phyloP scores from a whole-genome alignment of 2,329 filamentous ascomycete species.

The Tympanopsis confertula region DNA sequence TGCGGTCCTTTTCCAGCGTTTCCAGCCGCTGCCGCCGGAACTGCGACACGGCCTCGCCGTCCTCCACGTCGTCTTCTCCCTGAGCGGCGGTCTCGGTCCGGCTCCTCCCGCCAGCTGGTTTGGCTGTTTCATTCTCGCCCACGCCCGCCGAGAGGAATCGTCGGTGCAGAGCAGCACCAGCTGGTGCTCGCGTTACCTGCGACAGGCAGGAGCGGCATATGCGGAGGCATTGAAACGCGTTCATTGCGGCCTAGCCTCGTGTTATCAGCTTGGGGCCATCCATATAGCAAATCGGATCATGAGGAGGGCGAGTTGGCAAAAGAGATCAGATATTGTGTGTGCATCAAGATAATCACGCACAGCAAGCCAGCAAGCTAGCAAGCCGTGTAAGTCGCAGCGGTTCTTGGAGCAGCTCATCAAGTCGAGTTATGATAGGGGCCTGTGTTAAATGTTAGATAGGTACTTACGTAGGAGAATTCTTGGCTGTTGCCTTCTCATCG shows the following conservation, averaged over 20 bases:
- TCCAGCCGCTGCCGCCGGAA: not conserved
- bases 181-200: not conserved
- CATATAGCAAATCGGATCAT: conserved; percentile 5
- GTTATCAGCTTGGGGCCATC: conserved; percentile 11
- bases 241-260: conserved; percentile 16
- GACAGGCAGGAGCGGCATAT: conserved; percentile 7
- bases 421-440: no score
- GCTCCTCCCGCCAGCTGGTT: no score
- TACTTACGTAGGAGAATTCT: no score
- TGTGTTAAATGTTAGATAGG: no score
- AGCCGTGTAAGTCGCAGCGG: conserved; percentile 38
- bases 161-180: not conserved
- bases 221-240: conserved; percentile 20
- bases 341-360: conserved; percentile 29
- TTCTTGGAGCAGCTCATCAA: no score
- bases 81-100: no score
- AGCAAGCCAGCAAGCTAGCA: no score
- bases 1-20: not conserved
- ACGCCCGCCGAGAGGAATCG: not conserved
- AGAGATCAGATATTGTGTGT: conserved; percentile 22
- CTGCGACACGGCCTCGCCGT: conserved; percentile 2
- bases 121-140: no score
- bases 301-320: conserved; percentile 5
- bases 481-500: no score
- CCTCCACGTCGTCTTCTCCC: no score